Percentiles rank a stretch among this genome's conserved stretches.
Evolutionary conservation across 139 green algal genomes (phyloP).

Genomic region (Desmodesmus armatus): DNA sequence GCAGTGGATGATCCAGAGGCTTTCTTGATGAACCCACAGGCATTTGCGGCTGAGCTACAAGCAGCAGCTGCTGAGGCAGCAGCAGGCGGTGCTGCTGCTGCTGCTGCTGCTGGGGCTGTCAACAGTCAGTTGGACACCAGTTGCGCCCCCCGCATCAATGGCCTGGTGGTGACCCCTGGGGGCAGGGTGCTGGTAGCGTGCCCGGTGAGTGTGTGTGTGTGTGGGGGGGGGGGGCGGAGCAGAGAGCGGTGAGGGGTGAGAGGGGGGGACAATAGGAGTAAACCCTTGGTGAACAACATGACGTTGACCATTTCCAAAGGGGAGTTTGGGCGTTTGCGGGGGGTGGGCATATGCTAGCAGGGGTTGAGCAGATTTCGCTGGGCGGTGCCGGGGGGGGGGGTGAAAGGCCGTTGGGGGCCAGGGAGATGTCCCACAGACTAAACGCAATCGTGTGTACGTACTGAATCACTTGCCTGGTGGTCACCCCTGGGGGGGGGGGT

Average conservation of each 20-base stretch:
- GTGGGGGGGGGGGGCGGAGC: neutral
- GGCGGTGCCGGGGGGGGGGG: neutral
- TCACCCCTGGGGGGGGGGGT: no score
- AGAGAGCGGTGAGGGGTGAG: no score
- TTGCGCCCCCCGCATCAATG: constrained; percentile 17
- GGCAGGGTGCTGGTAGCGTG: constrained; percentile 21
- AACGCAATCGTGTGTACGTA: neutral
- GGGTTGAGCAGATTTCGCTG: neutral
- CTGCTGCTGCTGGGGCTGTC: no score
- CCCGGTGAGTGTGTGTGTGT: neutral
- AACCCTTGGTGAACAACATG: no score
- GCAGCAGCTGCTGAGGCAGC: neutral
- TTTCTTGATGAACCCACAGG: neutral
- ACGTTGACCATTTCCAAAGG: no score
- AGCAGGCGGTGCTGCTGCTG: constrained; percentile 12
- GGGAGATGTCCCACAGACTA: no score
- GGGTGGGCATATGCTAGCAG: neutral
- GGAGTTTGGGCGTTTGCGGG: neutral
- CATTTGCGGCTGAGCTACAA: neutral
- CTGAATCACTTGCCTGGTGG: neutral
- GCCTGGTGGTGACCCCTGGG: constrained; percentile 20
- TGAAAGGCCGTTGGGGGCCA: no score
- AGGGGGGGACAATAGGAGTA: no score
- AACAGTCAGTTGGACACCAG: no score
- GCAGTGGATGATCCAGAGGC: neutral